A percentile compares a stretch with the other conserved stretches of the same genome.
phyloP scores from a whole-genome alignment of 78 protist species.

The Polysphondylium violaceum region DNA sequence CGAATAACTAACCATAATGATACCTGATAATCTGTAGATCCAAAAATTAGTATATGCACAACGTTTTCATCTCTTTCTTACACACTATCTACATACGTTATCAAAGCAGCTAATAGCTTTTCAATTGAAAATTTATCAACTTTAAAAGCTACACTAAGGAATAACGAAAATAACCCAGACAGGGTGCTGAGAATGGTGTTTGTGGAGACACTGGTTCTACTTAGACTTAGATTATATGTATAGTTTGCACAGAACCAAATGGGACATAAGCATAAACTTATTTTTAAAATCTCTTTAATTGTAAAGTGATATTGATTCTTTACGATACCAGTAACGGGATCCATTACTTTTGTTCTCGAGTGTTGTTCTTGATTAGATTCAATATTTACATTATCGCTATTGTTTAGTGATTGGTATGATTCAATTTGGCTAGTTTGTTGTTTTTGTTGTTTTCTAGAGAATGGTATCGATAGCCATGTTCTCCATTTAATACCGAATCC shows the following conservation, averaged over 20 bases:
- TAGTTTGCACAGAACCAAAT: slow-evolving; percentile 74
- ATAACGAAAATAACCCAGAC: slow-evolving; percentile 61
- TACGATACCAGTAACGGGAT: too few relatives aligned
- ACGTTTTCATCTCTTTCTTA: background rate
- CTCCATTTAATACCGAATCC: slow-evolving; percentile 53
- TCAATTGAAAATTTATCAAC: slow-evolving; percentile 75
- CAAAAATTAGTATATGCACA: background rate
- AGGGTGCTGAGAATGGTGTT: slow-evolving; percentile 60
- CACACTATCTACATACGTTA: slow-evolving; percentile 19
- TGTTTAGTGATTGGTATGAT: background rate
- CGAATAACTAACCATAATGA: slow-evolving; percentile 72
- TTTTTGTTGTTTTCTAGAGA: background rate
- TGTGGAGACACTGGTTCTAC: slow-evolving; percentile 41
- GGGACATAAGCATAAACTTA: slow-evolving; percentile 31
- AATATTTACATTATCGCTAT: background rate
- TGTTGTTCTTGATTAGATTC: background rate
- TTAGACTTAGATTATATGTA: slow-evolving; percentile 44
- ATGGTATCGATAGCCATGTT: slow-evolving; percentile 67
- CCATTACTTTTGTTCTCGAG: background rate
- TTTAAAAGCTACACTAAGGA: slow-evolving; percentile 47
- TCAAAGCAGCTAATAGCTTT: slow-evolving; percentile 32
- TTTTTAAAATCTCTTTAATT: slow-evolving; percentile 35
- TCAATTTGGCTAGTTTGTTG: background rate
- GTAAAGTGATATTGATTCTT: slow-evolving; percentile 24
- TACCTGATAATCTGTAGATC: slow-evolving; percentile 28